A percentile compares a stretch with the other conserved stretches of the same genome.
Evolutionary conservation across 2,329 filamentous ascomycete genomes (phyloP).

Genomic region (Cladosporium sp.): DNA sequence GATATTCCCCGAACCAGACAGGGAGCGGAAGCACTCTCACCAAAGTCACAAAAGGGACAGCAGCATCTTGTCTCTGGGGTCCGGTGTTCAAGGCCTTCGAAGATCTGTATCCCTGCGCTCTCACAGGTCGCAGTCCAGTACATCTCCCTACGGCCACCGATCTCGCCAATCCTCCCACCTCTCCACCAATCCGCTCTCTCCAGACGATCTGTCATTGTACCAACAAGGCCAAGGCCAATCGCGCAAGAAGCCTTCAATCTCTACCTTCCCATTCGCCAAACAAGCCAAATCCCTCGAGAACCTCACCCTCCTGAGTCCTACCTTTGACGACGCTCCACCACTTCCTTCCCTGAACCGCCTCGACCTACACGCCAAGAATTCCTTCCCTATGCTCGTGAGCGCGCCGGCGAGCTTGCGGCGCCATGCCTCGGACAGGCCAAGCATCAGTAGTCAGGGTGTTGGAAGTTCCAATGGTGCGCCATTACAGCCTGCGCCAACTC

Average conservation of each 20-base stretch:
- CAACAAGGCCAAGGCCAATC: conserved; percentile 18
- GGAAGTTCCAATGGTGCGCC: conserved; percentile 18
- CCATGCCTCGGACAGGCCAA: conserved; percentile 4
- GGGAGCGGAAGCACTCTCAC: conserved; percentile 5
- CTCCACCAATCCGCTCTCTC: conserved; percentile 28
- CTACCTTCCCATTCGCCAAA: conserved; percentile 1
- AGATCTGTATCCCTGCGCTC: conserved; percentile 40
- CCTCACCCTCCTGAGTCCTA: conserved; percentile 8
- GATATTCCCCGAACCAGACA: conserved; percentile 7
- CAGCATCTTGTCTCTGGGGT: conserved; percentile 23
- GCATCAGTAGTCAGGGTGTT: conserved; percentile 15
- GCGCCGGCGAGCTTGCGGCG: not conserved
- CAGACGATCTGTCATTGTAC: conserved; percentile 24
- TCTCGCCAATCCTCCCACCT: conserved; percentile 28
- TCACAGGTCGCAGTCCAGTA: conserved; percentile 25
- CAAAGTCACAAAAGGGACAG: conserved; percentile 21
- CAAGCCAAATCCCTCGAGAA: conserved; percentile 12
- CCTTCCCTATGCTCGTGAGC: conserved; percentile 1
- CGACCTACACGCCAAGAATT: conserved; percentile 4
- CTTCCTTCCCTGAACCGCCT: conserved; percentile 3
- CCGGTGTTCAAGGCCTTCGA: conserved; percentile 32
- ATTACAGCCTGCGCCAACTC: conserved; percentile 17
- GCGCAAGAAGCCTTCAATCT: conserved; percentile 26
- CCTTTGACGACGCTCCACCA: conserved; percentile 8
- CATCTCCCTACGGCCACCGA: conserved; percentile 20